Percentiles rank a stretch among this genome's conserved stretches.
These are phyloP conservation scores for Rhodotorula sp. DNA, from an alignment of 1,284 basidiomycete genomes.

Conservation along the genomic window DNA sequence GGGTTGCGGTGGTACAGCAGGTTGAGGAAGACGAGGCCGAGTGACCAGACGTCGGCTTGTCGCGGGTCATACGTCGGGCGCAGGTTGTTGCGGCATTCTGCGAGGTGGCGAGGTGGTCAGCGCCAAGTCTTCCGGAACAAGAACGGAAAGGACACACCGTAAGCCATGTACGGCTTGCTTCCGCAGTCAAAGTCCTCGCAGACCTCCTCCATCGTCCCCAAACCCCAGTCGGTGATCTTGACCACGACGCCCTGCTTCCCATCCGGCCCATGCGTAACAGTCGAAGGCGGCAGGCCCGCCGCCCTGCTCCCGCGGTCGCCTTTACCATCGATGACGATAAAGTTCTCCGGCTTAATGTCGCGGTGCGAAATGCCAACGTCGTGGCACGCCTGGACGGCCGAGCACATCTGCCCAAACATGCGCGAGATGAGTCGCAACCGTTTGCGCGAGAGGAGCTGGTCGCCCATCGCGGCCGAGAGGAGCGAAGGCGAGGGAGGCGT, in stretches of 20 bases:
- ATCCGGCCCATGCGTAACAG: not conserved
- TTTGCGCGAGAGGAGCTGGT: constrained; percentile 78
- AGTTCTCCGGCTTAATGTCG: constrained; percentile 85
- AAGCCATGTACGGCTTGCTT: constrained; percentile 98
- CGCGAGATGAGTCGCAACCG: constrained; percentile 87
- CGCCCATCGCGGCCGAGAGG: constrained; percentile 70
- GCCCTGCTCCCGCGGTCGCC: constrained; percentile 54
- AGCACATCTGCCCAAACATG: constrained; percentile 99
- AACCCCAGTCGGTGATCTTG: constrained; percentile 95
- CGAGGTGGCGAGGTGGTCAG: not conserved
- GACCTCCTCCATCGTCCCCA: constrained; percentile 82
- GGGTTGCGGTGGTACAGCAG: constrained; percentile 98
- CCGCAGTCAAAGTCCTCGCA: constrained; percentile 98
- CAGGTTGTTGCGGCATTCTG: constrained; percentile 96
- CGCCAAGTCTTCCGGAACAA: not conserved
- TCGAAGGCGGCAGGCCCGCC: too few relatives aligned
- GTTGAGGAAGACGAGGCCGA: constrained; percentile 97
- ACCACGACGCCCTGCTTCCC: constrained; percentile 55
- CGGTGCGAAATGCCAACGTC: constrained; percentile 87
- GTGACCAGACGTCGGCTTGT: constrained; percentile 96
- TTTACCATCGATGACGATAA: constrained; percentile 56
- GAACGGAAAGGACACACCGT: constrained; percentile 61
- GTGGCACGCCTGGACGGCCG: constrained; percentile 94
- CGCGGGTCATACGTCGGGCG: constrained; percentile 88
- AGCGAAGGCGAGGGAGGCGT: constrained; percentile 93